Conservation (phyloP, 1,139 yeast species). For the Hemisphaericaspora subhashii region DNA sequence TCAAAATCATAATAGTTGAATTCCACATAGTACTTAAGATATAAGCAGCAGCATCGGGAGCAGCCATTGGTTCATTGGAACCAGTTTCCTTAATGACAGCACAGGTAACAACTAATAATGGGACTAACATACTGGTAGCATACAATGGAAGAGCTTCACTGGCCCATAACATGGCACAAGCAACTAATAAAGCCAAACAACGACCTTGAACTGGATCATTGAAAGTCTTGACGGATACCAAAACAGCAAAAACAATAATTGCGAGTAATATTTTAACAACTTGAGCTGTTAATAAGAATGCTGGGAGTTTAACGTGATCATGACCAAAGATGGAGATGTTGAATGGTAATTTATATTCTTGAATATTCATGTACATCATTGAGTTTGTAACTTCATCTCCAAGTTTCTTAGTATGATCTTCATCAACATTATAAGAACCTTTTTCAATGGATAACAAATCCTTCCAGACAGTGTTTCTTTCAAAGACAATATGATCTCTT, state of each 20-base stretch:
- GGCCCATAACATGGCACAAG: slow-evolving; percentile 88
- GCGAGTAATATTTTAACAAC: slow-evolving; percentile 48
- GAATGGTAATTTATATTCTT: slow-evolving; percentile 22
- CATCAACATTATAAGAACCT: slow-evolving; percentile 39
- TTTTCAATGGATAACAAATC: slow-evolving; percentile 89
- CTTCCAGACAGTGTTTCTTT: slow-evolving; percentile 95
- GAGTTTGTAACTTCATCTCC: slow-evolving; percentile 32
- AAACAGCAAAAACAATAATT: slow-evolving; percentile 42
- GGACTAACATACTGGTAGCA: slow-evolving; percentile 79
- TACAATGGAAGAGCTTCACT: slow-evolving; percentile 89
- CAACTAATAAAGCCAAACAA: slow-evolving; percentile 78
- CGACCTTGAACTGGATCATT: slow-evolving; percentile 67
- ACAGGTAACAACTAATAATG: slow-evolving; percentile 72
- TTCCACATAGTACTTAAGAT: slow-evolving; percentile 92
- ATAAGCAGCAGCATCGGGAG: slow-evolving; percentile 70
- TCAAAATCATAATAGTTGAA: slow-evolving; percentile 79
- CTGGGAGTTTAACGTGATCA: slow-evolving; percentile 25
- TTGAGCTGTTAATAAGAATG: slow-evolving; percentile 33
- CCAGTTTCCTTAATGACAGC: slow-evolving; percentile 63
- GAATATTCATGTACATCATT: slow-evolving; percentile 27
- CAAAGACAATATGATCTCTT: slow-evolving; percentile 94
- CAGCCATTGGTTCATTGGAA: slow-evolving; percentile 53
- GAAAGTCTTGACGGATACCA: slow-evolving; percentile 59
- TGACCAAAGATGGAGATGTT: slow-evolving; percentile 20
- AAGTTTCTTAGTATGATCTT: slow-evolving; percentile 29